phyloP scores from a whole-genome alignment of 805 yeast genomes.

The Metschnikowia noctiluminum region DNA sequence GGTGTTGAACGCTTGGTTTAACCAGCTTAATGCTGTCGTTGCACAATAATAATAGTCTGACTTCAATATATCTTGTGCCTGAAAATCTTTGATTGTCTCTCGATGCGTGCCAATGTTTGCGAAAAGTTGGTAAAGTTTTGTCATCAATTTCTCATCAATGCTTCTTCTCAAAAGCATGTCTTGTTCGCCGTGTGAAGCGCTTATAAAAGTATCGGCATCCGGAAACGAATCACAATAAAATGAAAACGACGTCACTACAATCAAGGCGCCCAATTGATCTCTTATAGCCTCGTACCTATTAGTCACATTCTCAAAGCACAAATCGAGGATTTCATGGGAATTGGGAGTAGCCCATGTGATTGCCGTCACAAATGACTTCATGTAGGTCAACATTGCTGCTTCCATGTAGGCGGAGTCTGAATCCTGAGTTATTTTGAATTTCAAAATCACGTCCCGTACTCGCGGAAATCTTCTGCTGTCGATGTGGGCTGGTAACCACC shows the following conservation, averaged over 20 bases:
- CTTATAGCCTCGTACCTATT: conserved; percentile 77
- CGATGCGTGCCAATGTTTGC: conserved; percentile 39
- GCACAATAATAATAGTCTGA: conserved; percentile 62
- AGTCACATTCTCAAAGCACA: conserved; percentile 47
- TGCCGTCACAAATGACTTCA: conserved; percentile 49
- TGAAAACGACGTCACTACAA: conserved; percentile 45
- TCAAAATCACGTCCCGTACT: conserved; percentile 42
- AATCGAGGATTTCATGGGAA: conserved; percentile 40
- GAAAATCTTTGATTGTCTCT: conserved; percentile 28
- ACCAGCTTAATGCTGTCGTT: conserved; percentile 62
- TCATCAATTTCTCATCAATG: conserved; percentile 36
- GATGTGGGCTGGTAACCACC: conserved; percentile 68
- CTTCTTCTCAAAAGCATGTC: conserved; percentile 6
- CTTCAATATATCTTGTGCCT: conserved; percentile 55
- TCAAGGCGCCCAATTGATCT: conserved; percentile 57
- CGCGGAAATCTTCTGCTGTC: conserved; percentile 66
- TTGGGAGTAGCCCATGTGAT: conserved; percentile 54
- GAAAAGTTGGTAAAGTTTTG: conserved; percentile 14
- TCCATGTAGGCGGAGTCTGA: conserved; percentile 65
- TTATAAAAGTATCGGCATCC: conserved; percentile 38
- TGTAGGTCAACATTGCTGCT: conserved; percentile 55
- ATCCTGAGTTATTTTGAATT: conserved; percentile 45
- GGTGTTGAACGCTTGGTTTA: conserved; percentile 51
- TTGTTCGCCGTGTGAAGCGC: conserved; percentile 24
- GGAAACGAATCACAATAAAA: conserved; percentile 42